Evolutionary conservation across 352 stramenopile genomes (phyloP).

Genomic region (Blastocystis hominis): DNA sequence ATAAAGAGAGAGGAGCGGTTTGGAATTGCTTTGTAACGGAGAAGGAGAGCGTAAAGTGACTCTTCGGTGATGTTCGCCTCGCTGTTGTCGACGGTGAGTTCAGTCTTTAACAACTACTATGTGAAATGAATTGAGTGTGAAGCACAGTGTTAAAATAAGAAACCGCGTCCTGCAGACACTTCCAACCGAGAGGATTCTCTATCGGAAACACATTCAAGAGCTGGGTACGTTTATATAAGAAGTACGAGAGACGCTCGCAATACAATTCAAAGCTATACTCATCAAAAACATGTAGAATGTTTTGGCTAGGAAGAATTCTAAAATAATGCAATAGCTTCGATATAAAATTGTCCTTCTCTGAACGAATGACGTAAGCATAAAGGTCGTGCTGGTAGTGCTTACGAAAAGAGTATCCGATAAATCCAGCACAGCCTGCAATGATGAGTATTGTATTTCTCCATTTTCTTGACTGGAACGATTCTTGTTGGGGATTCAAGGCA

Average conservation of each 20-base stretch:
- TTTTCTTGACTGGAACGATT: background rate
- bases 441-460: background rate
- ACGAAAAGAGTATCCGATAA: background rate
- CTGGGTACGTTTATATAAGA: background rate
- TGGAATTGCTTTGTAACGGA: background rate
- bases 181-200: conserved; percentile 25
- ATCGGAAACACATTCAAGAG: background rate
- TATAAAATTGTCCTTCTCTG: background rate
- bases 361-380: background rate
- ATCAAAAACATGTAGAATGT: background rate
- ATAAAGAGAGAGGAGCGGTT: background rate
- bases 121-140: background rate
- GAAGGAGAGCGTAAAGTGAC: background rate
- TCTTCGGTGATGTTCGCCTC: background rate
- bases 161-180: background rate
- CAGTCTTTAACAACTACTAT: background rate
- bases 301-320: background rate
- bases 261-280: background rate
- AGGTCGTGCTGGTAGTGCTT: background rate
- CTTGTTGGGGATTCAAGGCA: background rate
- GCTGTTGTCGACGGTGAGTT: background rate
- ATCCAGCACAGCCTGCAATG: background rate
- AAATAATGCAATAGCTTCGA: background rate
- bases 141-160: background rate
- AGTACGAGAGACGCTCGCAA: background rate